Base-by-base conservation (phyloP, 129 eudicot genomes). In the Ambrosia trifida region DNA sequence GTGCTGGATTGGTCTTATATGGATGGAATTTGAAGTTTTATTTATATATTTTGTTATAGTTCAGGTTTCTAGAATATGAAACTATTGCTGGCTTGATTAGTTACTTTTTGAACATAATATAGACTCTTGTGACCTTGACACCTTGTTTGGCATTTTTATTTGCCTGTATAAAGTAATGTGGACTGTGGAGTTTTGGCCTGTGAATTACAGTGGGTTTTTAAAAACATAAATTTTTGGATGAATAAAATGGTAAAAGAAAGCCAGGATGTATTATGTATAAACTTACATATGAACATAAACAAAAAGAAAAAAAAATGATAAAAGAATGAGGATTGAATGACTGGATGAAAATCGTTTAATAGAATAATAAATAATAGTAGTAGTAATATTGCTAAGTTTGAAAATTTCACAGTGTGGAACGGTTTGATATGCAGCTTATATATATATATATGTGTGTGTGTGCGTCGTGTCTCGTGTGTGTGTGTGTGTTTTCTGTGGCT, bases 21-120 rank as follows among this genome's bases (percentile, higher is more conserved):
- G 40, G 46, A 68, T 32, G 73, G 11, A 9, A 43, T 51, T 50
- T 69, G 49, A 59, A 33, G 60, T 45, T 31, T 72, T 36, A 2
- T 16, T 19, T 31, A 1, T 33, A 32, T 2, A 2, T 33, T 33
- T 52, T 69, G 49, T 35, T 52, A 33, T 40, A 9, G 4, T 40
- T 3, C 4, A 13, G 11, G 51, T 16, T 12, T 56, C 8, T 61
- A 16, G 35, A 32, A 61, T 32, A 30, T 44, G 45, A 31, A n/a
- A 38, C 53, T 40, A 5, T 13, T 20, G 41, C 30, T 70, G 44
- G 66, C 45, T 28, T 12, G 43, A 50, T 74, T 28, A 36, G 1
- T 58, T 63, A 64, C 38, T 13, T 19, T 8, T 32, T 18, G 33
- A 30, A 54, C 24, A 45, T 31, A 28, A 32, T 17, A n/a, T 56